These are phyloP conservation scores for Straminergon stramineum DNA, from an alignment of 225 moss, liverwort and hornwort genomes.

Conservation along the genomic window DNA sequence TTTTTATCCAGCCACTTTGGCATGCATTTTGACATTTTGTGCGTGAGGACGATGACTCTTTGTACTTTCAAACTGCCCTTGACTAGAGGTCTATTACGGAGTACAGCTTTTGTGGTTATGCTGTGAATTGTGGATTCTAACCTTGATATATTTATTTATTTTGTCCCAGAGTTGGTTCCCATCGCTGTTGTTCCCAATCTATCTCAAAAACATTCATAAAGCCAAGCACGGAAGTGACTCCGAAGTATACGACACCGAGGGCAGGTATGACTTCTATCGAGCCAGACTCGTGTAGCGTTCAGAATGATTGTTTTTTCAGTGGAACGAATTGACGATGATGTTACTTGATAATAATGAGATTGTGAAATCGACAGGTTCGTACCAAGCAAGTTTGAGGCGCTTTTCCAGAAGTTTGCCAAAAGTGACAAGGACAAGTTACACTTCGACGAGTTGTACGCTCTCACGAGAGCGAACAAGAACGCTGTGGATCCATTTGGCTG, in stretches of 20 bases:
- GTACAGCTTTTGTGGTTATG: neutral
- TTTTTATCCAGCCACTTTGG: neutral
- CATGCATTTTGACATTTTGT: neutral
- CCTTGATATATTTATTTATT: neutral
- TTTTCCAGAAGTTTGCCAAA: slow-evolving; percentile 57
- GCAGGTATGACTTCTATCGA: slow-evolving; percentile 22
- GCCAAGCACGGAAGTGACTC: slow-evolving; percentile 79
- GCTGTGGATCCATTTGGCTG: slow-evolving; percentile 57
- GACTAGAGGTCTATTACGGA: neutral
- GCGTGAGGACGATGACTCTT: neutral
- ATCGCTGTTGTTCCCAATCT: slow-evolving; percentile 38
- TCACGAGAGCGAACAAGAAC: slow-evolving; percentile 35
- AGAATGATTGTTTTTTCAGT: neutral
- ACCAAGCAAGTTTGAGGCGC: slow-evolving; percentile 66
- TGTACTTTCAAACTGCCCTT: neutral
- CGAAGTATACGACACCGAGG: slow-evolving; percentile 73
- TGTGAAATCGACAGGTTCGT: slow-evolving; percentile 31
- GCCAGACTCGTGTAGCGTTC: neutral
- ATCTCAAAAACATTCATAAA: slow-evolving; percentile 64
- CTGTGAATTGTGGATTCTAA: neutral
- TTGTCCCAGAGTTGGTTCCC: slow-evolving; percentile 62
- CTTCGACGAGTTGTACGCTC: slow-evolving; percentile 20
- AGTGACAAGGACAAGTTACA: slow-evolving; percentile 23
- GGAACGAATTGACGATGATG: neutral
- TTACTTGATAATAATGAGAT: neutral